These are phyloP conservation scores for Spinellus fusiger DNA, from an alignment of 192 early-diverging fungal genomes.

Conservation along the genomic window DNA sequence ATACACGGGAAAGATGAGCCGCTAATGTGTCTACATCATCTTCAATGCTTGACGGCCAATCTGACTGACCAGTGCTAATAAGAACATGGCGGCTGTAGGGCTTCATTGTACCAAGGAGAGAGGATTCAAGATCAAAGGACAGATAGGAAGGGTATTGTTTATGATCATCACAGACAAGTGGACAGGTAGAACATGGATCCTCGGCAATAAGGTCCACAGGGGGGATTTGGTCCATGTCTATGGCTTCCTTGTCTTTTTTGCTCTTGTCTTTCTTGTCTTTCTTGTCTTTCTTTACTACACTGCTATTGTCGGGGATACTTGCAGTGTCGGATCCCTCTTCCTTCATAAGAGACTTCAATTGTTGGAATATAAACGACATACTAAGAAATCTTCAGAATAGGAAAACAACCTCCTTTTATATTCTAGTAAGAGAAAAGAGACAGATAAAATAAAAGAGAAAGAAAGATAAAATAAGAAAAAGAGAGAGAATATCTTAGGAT, in stretches of 20 bases:
- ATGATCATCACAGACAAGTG: slow-evolving; percentile 44
- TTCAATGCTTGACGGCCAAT: slow-evolving; percentile 46
- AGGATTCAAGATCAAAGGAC: slow-evolving; percentile 37
- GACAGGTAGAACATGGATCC: slow-evolving; percentile 39
- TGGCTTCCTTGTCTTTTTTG: not conserved
- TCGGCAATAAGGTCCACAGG: slow-evolving; percentile 9
- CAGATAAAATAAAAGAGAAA: no score
- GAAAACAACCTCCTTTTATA: no score
- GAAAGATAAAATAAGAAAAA: no score
- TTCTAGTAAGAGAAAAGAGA: no score
- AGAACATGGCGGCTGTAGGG: slow-evolving; percentile 52
- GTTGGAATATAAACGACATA: no score
- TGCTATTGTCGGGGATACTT: no score
- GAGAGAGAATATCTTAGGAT: no score
- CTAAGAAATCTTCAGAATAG: no score
- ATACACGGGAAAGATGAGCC: slow-evolving; percentile 16
- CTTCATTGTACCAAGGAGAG: slow-evolving; percentile 42
- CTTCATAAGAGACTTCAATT: no score
- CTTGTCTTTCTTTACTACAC: not conserved
- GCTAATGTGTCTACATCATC: slow-evolving; percentile 43
- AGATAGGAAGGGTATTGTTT: slow-evolving; percentile 42
- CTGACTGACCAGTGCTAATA: slow-evolving; percentile 45
- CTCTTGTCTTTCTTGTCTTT: not conserved
- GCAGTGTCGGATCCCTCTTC: no score
- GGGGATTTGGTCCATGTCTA: slow-evolving; percentile 27